These are phyloP conservation scores for Termitomyces sp. DNA, from an alignment of 768 basidiomycete species.

Conservation along the genomic window DNA sequence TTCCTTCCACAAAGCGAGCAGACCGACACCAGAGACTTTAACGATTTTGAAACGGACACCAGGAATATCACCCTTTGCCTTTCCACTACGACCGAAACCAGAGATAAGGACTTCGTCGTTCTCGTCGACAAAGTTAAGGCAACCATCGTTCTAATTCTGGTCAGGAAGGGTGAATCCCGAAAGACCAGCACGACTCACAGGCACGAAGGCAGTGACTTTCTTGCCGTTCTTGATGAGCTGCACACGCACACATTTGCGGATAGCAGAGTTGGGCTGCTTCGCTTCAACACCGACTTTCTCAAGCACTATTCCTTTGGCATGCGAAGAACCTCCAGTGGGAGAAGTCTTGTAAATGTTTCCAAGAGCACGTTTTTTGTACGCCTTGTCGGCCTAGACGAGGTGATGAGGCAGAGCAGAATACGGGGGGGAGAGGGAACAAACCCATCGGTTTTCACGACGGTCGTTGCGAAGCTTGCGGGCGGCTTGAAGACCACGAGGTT, in stretches of 20 bases:
- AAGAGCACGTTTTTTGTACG: constrained; percentile 98
- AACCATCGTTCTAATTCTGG: constrained; percentile 78
- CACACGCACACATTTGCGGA: constrained; percentile 99
- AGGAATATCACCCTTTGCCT: constrained; percentile 99
- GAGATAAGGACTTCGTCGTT: constrained; percentile 99
- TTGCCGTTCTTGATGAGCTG: constrained; percentile 99
- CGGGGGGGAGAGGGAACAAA: constrained; percentile 30
- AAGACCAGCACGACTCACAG: constrained; percentile 48
- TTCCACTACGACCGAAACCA: constrained; percentile 99
- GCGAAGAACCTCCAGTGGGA: constrained; percentile 97
- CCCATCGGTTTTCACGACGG: constrained; percentile 97
- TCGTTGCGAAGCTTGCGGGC: constrained; percentile 95
- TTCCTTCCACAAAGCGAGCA: constrained; percentile 97
- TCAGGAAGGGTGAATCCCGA: not conserved
- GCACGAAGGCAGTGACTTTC: constrained; percentile 99
- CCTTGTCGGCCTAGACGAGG: constrained; percentile 79
- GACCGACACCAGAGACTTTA: constrained; percentile 98
- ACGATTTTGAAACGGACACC: constrained; percentile 99
- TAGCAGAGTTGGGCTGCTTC: constrained; percentile 99
- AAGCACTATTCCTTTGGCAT: constrained; percentile 99
- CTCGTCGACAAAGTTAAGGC: constrained; percentile 98
- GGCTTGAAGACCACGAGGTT: constrained; percentile 98
- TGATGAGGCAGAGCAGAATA: not conserved
- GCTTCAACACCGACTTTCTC: constrained; percentile 99
- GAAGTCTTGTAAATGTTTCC: constrained; percentile 99